Percentiles rank a stretch among this genome's conserved stretches.
phyloP scores from a whole-genome alignment of 2,329 filamentous ascomycete genomes.

The Rugonectria rugulosa region DNA sequence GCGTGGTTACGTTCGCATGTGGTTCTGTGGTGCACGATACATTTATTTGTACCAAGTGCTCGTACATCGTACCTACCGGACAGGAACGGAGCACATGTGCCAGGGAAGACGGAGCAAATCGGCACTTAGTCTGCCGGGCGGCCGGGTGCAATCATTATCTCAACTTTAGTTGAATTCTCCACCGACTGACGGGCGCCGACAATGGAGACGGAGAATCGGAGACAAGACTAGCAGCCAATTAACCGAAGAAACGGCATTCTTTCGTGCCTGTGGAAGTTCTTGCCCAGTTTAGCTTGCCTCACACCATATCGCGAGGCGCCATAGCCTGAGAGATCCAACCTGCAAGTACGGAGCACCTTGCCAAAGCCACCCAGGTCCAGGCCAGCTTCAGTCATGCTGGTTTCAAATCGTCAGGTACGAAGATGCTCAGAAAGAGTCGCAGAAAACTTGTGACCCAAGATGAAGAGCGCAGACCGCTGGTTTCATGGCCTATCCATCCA shows the following conservation, averaged over 20 bases:
- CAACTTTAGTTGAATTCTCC: slow-evolving; percentile 3
- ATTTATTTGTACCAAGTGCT: too few relatives aligned
- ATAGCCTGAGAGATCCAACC: background rate
- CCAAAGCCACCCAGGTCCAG: background rate
- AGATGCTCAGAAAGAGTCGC: background rate
- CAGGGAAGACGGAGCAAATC: slow-evolving; percentile 16
- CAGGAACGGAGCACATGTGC: slow-evolving; percentile 32
- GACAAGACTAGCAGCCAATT: background rate
- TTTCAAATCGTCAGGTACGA: too few relatives aligned
- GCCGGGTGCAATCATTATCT: slow-evolving; percentile 3
- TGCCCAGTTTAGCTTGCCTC: slow-evolving; percentile 8
- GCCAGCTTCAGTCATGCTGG: too few relatives aligned
- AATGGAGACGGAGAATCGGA: slow-evolving; percentile 1
- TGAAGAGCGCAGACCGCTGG: background rate
- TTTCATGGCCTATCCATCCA: background rate
- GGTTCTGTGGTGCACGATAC: slow-evolving; percentile 21
- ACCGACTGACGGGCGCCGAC: slow-evolving; percentile 1
- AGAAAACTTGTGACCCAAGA: background rate
- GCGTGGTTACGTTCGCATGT: background rate
- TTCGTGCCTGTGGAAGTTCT: background rate
- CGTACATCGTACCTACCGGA: too few relatives aligned
- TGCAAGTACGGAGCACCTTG: too few relatives aligned
- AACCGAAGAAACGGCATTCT: slow-evolving; percentile 6
- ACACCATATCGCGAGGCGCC: background rate
- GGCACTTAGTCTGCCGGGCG: slow-evolving; percentile 7